A percentile compares a stretch with the other conserved stretches of the same genome.
Evolutionary conservation across 1,139 yeast genomes (phyloP).

Genomic region (Blastobotrys raffinosifermentans): DNA sequence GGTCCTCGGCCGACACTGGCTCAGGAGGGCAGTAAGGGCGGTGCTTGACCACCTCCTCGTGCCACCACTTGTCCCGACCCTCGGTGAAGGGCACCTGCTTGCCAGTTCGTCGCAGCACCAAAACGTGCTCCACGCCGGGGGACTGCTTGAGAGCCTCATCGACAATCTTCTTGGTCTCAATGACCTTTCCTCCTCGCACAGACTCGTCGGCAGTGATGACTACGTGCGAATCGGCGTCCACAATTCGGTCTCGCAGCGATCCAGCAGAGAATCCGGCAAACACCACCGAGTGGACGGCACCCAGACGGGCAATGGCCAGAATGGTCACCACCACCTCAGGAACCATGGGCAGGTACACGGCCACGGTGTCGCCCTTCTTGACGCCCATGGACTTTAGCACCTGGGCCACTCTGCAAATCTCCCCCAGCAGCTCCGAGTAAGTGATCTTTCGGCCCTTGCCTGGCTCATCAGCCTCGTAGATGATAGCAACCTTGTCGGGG

Average conservation of each 20-base stretch:
- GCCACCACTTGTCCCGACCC: conserved; percentile 93
- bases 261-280: conserved; percentile 97
- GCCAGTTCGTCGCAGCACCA: conserved; percentile 84
- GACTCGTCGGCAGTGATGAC: conserved; percentile 94
- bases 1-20: conserved; percentile 86
- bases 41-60: conserved; percentile 73
- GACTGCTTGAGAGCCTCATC: conserved; percentile 82
- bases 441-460: conserved; percentile 63
- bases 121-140: conserved; percentile 72
- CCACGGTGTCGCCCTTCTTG: conserved; percentile 89
- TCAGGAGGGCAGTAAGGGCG: conserved; percentile 84
- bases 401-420: conserved; percentile 84
- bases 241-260: conserved; percentile 82
- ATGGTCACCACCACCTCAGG: conserved; percentile 90
- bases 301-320: conserved; percentile 89
- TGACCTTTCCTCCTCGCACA: conserved; percentile 89
- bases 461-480: conserved; percentile 94
- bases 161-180: conserved; percentile 84
- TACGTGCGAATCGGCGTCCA: conserved; percentile 81
- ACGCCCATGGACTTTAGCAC: conserved; percentile 83
- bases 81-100: conserved; percentile 56
- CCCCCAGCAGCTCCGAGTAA: conserved; percentile 75
- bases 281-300: conserved; percentile 93
- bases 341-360: conserved; percentile 94
- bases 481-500: conserved; percentile 80